Base-by-base conservation (phyloP, 1,284 basidiomycete species). In the Porogramme epimiltina region DNA sequence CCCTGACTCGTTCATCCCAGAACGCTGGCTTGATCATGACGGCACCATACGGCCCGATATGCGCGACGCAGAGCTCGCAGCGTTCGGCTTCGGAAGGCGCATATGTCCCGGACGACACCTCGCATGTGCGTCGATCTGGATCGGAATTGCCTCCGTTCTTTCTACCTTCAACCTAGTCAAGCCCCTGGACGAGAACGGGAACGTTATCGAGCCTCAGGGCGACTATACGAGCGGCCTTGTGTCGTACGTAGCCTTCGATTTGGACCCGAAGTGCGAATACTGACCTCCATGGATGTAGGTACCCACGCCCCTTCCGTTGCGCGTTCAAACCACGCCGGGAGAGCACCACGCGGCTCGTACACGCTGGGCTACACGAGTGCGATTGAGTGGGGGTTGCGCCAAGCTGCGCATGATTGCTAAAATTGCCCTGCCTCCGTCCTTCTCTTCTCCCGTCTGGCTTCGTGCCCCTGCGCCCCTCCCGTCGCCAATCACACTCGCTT, bases 41-140 rank as follows among this genome's bases (percentile, higher is more conserved):
- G 69, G 68, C 31, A 61, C 61, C 20, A 51, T 71, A 26, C 68
- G 73, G 47, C 52, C 55, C 1, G 49, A 56, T 15, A 55, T 61
- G 59, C 56, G 56, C 8, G 61, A 66, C 65, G 33, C 62, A 53
- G 42, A 68, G 66, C 51, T 57, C 8, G 70, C 71, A 2, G 61
- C 62, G 11, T 66, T 64, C 47, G 66, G 67, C 3, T 75, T 72
- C 49, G 73, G 73, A 4, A 62, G 74, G 56, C 65, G 74, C 62
- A 66, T 74, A 24, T 77, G 75, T 49, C 71, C 74, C 4, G 75
- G 74, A 10, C 59, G 67, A 22, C 64, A 72, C 49, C 63, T 78
- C 41, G 75, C 74, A 0, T 54, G 60, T 31, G 65, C 68, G 2
- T 62, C 71, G 16, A 47, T 76, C 18, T 77, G 71, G 70, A 69